Evolutionary conservation across 306 rosid genomes (phyloP), one percentile per base, ranked within the genome.

Genomic region (cucumber (Cucumis sativus)): DNA sequence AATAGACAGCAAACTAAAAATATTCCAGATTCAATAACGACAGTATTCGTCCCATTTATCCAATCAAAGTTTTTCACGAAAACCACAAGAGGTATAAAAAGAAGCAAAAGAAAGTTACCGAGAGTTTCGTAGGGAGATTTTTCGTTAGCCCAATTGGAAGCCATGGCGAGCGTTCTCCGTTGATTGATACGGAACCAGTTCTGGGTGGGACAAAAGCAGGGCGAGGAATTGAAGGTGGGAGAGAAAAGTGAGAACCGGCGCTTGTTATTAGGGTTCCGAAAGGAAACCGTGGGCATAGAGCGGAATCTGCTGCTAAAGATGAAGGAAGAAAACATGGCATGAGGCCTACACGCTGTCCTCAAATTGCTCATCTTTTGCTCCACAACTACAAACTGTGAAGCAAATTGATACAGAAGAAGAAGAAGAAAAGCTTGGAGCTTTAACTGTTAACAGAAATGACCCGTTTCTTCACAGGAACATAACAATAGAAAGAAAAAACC

Each of bases 121-220:
- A 94, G 98, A 60, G 97, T 94, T 74, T 90, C 92, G 76, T 94
- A 94, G 2, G 98, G 98, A 81, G 98, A 84, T 78, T 86, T 89
- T 40, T 84, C 87, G n/a, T 89, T 88, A 23, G 81, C 78, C 98
- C 98, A 90, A 47, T 87, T 90, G 8, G 95, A 74, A 7, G 96
- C 95, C 71, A 73, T 87, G 30, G 85, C 89, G 56, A 87, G 54
- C 51, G 92, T 89, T 81, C 95, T 87, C 84, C 91, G 84, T 85
- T 87, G 98, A 75, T 81, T 84, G 40, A 82, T 71, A 13, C 92
- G 88, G 78, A 90, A 88, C 90, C 87, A 83, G 2, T 71, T 79
- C 68, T 81, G 86, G 1, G 76, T 45, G 37, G 84, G 75, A 33
- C n/a, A 80, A 41, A 85, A 83, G 64, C 70, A 77, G 20, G 80